phyloP scores from a whole-genome alignment of 2,329 filamentous ascomycete genomes.

The Thelonectria olida region DNA sequence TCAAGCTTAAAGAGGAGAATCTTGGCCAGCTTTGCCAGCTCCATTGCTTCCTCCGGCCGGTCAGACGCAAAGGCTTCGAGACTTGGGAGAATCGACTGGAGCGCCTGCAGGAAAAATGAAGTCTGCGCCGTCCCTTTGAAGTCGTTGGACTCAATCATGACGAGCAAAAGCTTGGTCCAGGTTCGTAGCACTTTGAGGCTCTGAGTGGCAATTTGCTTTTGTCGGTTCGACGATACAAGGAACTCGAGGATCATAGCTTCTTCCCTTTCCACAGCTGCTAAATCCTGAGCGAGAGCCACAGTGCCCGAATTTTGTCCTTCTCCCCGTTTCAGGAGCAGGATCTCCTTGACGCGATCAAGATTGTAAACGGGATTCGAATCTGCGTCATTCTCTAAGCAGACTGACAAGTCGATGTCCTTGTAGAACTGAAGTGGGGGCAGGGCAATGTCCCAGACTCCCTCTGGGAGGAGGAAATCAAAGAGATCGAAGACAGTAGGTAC shows the following conservation, averaged over 20 bases:
- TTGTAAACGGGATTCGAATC: slow-evolving; percentile 71
- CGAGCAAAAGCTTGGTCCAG: slow-evolving; percentile 85
- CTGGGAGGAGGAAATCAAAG: slow-evolving; percentile 81
- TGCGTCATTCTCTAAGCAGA: slow-evolving; percentile 69
- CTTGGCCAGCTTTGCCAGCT: slow-evolving; percentile 81
- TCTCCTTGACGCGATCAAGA: slow-evolving; percentile 74
- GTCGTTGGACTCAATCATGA: slow-evolving; percentile 85
- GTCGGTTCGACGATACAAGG: slow-evolving; percentile 70
- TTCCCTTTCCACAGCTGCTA: slow-evolving; percentile 63
- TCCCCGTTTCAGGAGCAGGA: slow-evolving; percentile 75
- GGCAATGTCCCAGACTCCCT: slow-evolving; percentile 59
- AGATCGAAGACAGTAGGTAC: slow-evolving; percentile 88
- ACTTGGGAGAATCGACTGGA: slow-evolving; percentile 89
- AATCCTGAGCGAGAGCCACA: slow-evolving; percentile 59
- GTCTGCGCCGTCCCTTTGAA: slow-evolving; percentile 77
- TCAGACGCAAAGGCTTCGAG: slow-evolving; percentile 80
- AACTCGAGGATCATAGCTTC: slow-evolving; percentile 68
- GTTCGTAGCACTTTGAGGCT: slow-evolving; percentile 77
- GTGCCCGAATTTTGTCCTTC: slow-evolving; percentile 63
- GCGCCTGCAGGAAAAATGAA: slow-evolving; percentile 82
- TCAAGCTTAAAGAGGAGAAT: slow-evolving; percentile 78
- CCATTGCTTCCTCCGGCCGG: slow-evolving; percentile 74
- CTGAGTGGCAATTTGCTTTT: slow-evolving; percentile 63
- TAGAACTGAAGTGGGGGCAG: slow-evolving; percentile 68
- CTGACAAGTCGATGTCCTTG: slow-evolving; percentile 71